phyloP scores from a whole-genome alignment of 2,329 filamentous ascomycete genomes.

The Elsinoe necatrix region DNA sequence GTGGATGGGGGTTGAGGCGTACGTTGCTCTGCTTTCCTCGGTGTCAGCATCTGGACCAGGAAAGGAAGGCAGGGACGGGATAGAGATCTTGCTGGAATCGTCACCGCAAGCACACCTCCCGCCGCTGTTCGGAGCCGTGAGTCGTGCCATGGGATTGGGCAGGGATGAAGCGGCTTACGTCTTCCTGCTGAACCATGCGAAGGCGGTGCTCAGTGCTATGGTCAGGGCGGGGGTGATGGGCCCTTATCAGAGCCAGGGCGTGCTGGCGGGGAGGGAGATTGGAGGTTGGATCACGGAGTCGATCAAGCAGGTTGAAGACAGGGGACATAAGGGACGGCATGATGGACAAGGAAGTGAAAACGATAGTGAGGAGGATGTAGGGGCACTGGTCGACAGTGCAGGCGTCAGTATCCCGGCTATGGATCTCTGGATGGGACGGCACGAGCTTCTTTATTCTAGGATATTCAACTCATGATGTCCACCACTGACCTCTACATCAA shows the following conservation, averaged over 20 bases:
- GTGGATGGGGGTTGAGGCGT: constrained; percentile 19
- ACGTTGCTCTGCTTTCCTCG: constrained; percentile 19
- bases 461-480: constrained; percentile 67
- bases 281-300: constrained; percentile 50
- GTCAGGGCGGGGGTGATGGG: constrained; percentile 71
- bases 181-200: constrained; percentile 67
- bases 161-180: constrained; percentile 61
- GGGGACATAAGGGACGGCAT: constrained; percentile 20
- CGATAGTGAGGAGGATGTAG: constrained; percentile 7
- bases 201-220: constrained; percentile 66
- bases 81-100: neutral
- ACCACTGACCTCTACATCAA: neutral
- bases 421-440: constrained; percentile 75
- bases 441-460: constrained; percentile 74
- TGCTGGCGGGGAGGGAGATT: constrained; percentile 55
- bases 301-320: constrained; percentile 53
- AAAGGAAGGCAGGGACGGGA: constrained; percentile 15
- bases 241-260: constrained; percentile 68
- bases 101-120: constrained; percentile 53
- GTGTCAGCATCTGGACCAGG: constrained; percentile 27
- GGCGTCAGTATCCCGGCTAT: constrained; percentile 68
- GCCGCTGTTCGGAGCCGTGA: constrained; percentile 61
- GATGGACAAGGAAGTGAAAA: constrained; percentile 48
- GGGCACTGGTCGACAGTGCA: constrained; percentile 49
- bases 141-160: constrained; percentile 51